A percentile compares a stretch with the other conserved stretches of the same genome.
phyloP scores from a whole-genome alignment of 805 yeast genomes.

The Schizosaccharomyces octosporus region DNA sequence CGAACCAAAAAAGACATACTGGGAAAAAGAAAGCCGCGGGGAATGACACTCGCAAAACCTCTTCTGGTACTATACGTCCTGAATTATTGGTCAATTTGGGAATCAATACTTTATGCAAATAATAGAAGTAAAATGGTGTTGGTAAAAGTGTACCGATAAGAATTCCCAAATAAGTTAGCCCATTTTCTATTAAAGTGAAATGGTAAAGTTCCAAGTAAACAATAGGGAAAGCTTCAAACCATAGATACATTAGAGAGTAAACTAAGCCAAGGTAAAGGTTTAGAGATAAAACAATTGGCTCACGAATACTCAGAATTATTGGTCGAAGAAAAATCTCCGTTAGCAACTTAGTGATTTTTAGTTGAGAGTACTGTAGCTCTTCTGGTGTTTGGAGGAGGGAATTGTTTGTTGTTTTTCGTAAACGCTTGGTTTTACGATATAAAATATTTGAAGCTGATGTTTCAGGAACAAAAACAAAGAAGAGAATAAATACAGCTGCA shows the following conservation, averaged over 20 bases:
- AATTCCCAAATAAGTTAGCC: conserved; percentile 25
- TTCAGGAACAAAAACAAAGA: conserved; percentile 25
- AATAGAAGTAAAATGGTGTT: conserved; percentile 7
- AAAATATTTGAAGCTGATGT: conserved; percentile 24
- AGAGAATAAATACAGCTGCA: conserved; percentile 16
- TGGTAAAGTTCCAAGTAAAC: conserved; percentile 22
- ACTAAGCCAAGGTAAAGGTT: conserved; percentile 27
- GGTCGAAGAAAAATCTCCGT: conserved; percentile 16
- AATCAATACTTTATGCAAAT: conserved; percentile 3
- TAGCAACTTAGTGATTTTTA: conserved; percentile 5
- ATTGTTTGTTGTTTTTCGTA: conserved; percentile 25
- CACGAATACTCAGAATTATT: conserved; percentile 21
- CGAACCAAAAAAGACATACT: conserved; percentile 22
- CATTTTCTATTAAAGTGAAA: conserved; percentile 25
- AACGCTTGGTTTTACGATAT: conserved; percentile 24
- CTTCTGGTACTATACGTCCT: conserved; percentile 18
- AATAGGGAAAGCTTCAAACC: conserved; percentile 39
- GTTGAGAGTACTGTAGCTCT: not conserved
- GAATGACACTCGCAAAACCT: conserved; percentile 11
- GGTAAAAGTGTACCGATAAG: conserved; percentile 25
- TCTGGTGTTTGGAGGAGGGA: conserved; percentile 18
- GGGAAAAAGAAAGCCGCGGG: conserved; percentile 16
- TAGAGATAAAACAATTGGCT: conserved; percentile 31
- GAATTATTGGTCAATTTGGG: conserved; percentile 8
- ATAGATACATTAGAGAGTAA: conserved; percentile 29